Conservation (phyloP, 768 basidiomycete genomes). For the Imleria badia region DNA sequence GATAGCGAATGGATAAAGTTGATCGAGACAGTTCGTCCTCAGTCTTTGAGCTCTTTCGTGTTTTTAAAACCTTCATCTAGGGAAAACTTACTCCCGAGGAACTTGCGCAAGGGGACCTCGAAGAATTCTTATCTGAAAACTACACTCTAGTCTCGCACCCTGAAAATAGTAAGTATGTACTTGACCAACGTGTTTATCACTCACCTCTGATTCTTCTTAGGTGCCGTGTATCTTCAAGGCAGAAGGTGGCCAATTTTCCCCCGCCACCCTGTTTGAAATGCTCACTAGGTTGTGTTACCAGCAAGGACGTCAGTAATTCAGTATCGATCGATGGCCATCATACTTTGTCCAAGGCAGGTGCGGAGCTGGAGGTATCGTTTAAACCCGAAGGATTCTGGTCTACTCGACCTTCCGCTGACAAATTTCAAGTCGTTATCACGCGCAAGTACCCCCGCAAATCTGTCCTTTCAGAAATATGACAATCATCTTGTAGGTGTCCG, state of each 20-base stretch:
- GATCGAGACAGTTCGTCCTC: background rate
- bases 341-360: no score
- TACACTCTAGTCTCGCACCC: background rate
- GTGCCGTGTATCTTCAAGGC: background rate
- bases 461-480: background rate
- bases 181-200: background rate
- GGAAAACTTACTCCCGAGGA: background rate
- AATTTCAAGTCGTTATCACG: no score
- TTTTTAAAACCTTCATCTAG: background rate
- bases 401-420: background rate
- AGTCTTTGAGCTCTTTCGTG: background rate
- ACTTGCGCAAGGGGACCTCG: background rate
- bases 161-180: background rate
- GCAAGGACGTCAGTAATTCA: background rate
- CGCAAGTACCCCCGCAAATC: background rate
- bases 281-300: background rate
- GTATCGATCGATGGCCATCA: no score
- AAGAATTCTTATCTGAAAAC: background rate
- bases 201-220: no score
- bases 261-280: background rate
- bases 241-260: background rate
- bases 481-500: background rate
- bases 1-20: conserved; percentile 5
- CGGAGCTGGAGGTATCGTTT: background rate
- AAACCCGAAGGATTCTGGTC: background rate